Conservation (phyloP, 139 green algal genomes). For the Picochlorum sp. region DNA sequence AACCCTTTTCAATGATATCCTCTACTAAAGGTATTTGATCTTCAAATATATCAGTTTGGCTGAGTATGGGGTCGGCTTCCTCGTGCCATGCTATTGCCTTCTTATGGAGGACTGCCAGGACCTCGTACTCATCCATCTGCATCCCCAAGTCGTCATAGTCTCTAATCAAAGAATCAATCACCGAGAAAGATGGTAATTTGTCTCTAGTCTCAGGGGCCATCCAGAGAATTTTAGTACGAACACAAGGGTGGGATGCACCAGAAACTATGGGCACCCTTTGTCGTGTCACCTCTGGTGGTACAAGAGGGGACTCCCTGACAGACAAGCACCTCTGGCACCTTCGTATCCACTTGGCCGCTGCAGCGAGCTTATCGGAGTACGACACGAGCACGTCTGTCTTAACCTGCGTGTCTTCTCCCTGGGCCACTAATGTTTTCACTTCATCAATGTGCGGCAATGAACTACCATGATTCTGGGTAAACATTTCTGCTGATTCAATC, state of each 20-base stretch:
- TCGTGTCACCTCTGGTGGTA: background rate
- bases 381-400: conserved; percentile 26
- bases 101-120: conserved; percentile 6
- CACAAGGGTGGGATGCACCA: no score
- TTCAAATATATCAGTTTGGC: conserved; percentile 25
- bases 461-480: background rate
- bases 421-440: conserved; percentile 22
- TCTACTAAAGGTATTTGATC: conserved; percentile 24
- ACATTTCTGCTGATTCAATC: background rate
- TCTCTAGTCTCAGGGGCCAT: background rate
- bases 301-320: background rate
- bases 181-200: background rate
- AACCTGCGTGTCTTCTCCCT: conserved; percentile 11
- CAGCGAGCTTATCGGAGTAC: conserved; percentile 11
- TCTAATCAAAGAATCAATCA: conserved; percentile 14
- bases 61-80: conserved; percentile 14
- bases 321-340: background rate
- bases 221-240: no score
- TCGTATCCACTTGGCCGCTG: conserved; percentile 18
- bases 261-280: background rate
- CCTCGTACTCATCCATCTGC: conserved; percentile 6
- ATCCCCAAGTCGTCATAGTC: conserved; percentile 13
- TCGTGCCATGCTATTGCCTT: conserved; percentile 22
- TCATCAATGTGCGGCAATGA: conserved; percentile 15
- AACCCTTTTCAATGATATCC: conserved; percentile 16